Percentiles rank a stretch among this genome's conserved stretches.
These are phyloP conservation scores for Verticillium tricorpus DNA, from an alignment of 2,329 filamentous ascomycete genomes.

Conservation along the genomic window DNA sequence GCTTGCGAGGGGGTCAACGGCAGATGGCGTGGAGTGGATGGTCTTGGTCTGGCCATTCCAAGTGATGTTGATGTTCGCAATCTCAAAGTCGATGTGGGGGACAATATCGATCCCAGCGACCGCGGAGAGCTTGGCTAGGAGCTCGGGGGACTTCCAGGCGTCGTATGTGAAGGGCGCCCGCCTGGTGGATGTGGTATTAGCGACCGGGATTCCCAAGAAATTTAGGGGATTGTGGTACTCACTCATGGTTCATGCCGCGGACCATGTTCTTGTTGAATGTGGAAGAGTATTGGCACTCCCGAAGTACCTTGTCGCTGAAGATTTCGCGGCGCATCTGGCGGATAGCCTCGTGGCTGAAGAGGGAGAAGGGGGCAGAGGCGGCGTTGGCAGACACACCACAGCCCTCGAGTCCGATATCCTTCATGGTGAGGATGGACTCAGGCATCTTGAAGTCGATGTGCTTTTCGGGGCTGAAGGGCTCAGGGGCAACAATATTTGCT, in stretches of 20 bases:
- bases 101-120: slow-evolving; percentile 52
- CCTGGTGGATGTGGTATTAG: no score
- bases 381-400: slow-evolving; percentile 58
- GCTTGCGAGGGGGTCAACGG: slow-evolving; percentile 39
- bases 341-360: slow-evolving; percentile 59
- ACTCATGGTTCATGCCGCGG: slow-evolving; percentile 41
- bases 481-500: slow-evolving; percentile 12
- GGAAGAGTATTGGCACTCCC: slow-evolving; percentile 50
- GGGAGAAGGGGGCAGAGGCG: slow-evolving; percentile 59
- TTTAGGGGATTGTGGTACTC: slow-evolving; percentile 23
- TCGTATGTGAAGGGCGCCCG: slow-evolving; percentile 31
- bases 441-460: slow-evolving; percentile 51
- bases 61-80: slow-evolving; percentile 37
- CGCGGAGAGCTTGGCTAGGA: slow-evolving; percentile 41
- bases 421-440: slow-evolving; percentile 52
- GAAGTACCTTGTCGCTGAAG: slow-evolving; percentile 50
- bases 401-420: slow-evolving; percentile 53
- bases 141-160: slow-evolving; percentile 36
- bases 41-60: background rate
- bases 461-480: slow-evolving; percentile 45
- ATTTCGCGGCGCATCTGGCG: slow-evolving; percentile 58
- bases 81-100: slow-evolving; percentile 49
- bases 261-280: slow-evolving; percentile 48
- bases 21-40: slow-evolving; percentile 38
- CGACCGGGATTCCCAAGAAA: slow-evolving; percentile 43